These are phyloP conservation scores for Crataegus laevigata DNA, from an alignment of 306 rosid genomes.

Conservation along the genomic window DNA sequence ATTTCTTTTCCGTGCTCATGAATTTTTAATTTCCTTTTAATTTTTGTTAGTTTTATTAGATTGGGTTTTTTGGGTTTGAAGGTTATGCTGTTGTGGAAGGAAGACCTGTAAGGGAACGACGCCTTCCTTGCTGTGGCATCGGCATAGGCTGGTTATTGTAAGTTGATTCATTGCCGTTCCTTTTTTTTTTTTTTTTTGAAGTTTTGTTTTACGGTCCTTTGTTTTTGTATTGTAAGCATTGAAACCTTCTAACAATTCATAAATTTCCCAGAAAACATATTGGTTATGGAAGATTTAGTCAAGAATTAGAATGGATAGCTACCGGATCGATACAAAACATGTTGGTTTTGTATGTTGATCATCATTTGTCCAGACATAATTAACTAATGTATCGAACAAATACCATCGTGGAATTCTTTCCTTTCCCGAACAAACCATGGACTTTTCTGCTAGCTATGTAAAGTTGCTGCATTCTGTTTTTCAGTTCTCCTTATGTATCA, in stretches of 20 bases:
- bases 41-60: neutral
- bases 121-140: constrained; percentile 70
- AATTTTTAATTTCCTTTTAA: neutral
- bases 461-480: neutral
- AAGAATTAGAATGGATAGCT: neutral
- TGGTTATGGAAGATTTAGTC: neutral
- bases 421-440: neutral
- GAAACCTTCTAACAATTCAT: neutral
- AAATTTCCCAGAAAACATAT: neutral
- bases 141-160: constrained; percentile 79
- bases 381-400: too few relatives aligned
- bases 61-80: constrained; percentile 8
- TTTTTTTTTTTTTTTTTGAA: neutral
- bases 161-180: constrained; percentile 21
- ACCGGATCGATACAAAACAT: neutral
- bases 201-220: neutral
- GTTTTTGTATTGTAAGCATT: neutral
- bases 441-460: neutral
- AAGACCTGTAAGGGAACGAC: constrained; percentile 41
- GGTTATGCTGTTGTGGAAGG: constrained; percentile 62
- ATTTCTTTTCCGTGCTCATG: neutral
- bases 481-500: neutral
- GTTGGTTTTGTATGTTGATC: neutral
- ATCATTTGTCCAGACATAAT: neutral
- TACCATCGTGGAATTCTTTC: too few relatives aligned